Evolutionary conservation across 2,329 filamentous ascomycete genomes (phyloP), one percentile per base, ranked within the genome.

Genomic region (Aspergillus phoenicis): DNA sequence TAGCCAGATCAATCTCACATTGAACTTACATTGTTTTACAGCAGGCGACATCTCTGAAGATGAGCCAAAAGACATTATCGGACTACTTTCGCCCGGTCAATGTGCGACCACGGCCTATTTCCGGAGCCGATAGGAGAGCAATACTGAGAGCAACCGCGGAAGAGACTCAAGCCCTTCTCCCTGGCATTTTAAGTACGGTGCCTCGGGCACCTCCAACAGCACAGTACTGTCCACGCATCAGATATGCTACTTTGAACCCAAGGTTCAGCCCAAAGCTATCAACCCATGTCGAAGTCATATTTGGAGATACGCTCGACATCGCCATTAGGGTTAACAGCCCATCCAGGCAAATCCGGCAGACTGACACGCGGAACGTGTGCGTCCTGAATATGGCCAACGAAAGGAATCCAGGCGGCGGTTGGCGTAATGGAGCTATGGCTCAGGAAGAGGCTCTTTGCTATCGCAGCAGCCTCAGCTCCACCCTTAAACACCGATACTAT

Each of bases 371-470:
- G 58, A 77, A 78, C 7, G 81, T 89, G n/a, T 84, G 82, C 33
- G 81, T 90, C 24, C 77, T 91, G 61, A 91, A 90, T 68, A 85
- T 90, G 77, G 88, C 88, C 15, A 89, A 85, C 54, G 80, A 84
- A 51, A 66, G 73, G 3, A 73, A 69, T 13, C 81, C 85, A 0
- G 89, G 88, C n/a, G 88, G 89, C 20, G 87, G 87, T 17, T 91
- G 87, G 82, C 70, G 82, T 4, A 81, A 80, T 39, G 88, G 88
- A 38, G 80, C 86, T 58, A 74, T 84, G 30, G 88, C 88, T 0
- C 89, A 91, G 72, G 88, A 91, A 75, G 89, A 91, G 77, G 83
- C 84, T 2, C 80, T 91, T 6, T 91, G 87, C 75, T 88, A 87
- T 70, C 84, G 88, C 47, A 85, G 82, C 59, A 82, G 73, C 41